phyloP scores from a whole-genome alignment of 2,329 filamentous ascomycete genomes.

The Calcarisporium arbuscula region DNA sequence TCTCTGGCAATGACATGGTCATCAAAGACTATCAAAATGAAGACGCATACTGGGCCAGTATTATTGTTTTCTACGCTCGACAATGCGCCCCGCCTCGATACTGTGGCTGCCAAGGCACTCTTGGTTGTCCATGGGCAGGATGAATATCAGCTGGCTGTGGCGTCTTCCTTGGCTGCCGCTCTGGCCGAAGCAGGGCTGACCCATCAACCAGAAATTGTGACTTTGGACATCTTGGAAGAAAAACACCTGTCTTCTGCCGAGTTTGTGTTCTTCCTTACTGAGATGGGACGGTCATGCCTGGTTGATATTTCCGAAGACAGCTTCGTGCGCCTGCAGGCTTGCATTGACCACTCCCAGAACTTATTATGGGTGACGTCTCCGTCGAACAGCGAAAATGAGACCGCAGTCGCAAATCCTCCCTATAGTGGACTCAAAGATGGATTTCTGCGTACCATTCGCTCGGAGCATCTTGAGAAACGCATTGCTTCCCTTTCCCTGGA shows the following conservation, averaged over 20 bases:
- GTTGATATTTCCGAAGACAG: neutral
- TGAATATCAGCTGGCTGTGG: too few relatives aligned
- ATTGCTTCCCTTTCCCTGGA: conserved; percentile 2
- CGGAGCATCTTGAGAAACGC: neutral
- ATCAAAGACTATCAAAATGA: conserved; percentile 4
- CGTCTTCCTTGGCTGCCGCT: too few relatives aligned
- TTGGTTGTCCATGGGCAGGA: neutral
- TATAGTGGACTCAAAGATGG: neutral
- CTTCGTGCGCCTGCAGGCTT: neutral
- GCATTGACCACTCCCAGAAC: neutral
- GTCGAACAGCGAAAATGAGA: neutral
- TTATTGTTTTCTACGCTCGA: conserved; percentile 1
- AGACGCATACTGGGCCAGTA: conserved; percentile 1
- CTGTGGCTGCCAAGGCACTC: neutral
- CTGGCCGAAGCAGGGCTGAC: too few relatives aligned
- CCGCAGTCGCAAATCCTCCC: too few relatives aligned
- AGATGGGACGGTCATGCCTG: neutral
- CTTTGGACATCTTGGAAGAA: too few relatives aligned
- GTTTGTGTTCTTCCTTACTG: neutral
- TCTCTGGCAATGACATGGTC: conserved; percentile 6
- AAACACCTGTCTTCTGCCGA: too few relatives aligned
- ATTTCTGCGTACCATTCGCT: conserved; percentile 1
- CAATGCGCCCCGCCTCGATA: neutral
- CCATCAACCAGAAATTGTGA: too few relatives aligned
- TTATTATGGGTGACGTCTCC: conserved; percentile 3